A percentile compares a stretch with the other conserved stretches of the same genome.
These are phyloP conservation scores for Eimeria sp. DNA, from an alignment of 169 alveolate genomes.

Conservation along the genomic window DNA sequence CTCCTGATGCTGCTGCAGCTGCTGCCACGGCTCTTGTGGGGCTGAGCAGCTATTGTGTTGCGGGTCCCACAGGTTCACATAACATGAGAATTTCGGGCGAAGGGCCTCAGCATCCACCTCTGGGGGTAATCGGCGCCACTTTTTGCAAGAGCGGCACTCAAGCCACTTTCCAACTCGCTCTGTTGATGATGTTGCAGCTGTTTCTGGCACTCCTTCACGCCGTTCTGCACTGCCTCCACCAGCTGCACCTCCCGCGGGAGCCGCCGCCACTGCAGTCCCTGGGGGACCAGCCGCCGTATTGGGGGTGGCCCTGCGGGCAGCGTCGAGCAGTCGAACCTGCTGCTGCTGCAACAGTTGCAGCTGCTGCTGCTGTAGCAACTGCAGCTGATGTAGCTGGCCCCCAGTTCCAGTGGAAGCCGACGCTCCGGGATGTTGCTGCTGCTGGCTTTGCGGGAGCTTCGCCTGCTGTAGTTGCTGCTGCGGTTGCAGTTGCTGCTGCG, in stretches of 20 bases:
- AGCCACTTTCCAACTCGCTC: slow-evolving; percentile 56
- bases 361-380: slow-evolving; percentile 74
- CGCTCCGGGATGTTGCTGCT: slow-evolving; percentile 45
- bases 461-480: slow-evolving; percentile 53
- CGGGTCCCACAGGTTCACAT: slow-evolving; percentile 71
- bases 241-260: slow-evolving; percentile 30
- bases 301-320: slow-evolving; percentile 72
- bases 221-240: slow-evolving; percentile 23
- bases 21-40: slow-evolving; percentile 83
- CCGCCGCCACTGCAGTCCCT: slow-evolving; percentile 33
- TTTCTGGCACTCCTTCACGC: slow-evolving; percentile 53
- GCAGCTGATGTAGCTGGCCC: slow-evolving; percentile 59
- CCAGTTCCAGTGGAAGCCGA: slow-evolving; percentile 36
- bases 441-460: slow-evolving; percentile 33
- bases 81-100: slow-evolving; percentile 70
- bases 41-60: slow-evolving; percentile 48
- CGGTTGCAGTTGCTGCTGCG: slow-evolving; percentile 53
- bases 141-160: slow-evolving; percentile 75
- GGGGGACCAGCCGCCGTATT: slow-evolving; percentile 2
- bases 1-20: slow-evolving; percentile 65
- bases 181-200: slow-evolving; percentile 35
- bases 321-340: slow-evolving; percentile 72
- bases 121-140: slow-evolving; percentile 70
- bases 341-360: slow-evolving; percentile 53
- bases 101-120: slow-evolving; percentile 78